phyloP scores from a whole-genome alignment of 331 rosid genomes.

The Stylosanthes scabra region DNA sequence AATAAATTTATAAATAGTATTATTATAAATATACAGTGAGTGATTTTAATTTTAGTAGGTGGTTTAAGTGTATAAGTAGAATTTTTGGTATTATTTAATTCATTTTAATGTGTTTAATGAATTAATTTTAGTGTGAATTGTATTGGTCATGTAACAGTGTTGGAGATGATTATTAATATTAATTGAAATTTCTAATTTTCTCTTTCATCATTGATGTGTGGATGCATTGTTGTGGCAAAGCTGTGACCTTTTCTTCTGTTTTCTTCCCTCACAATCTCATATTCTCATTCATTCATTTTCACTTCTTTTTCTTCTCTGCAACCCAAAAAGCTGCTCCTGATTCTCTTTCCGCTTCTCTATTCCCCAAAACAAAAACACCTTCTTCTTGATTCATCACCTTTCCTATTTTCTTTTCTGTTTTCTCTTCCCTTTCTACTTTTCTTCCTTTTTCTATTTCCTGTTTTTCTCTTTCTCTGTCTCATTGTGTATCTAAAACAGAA shows the following conservation, averaged over 20 bases:
- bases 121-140: too few species aligned
- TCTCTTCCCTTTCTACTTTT: not conserved
- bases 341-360: slow-evolving; percentile 28
- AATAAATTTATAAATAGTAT: too few species aligned
- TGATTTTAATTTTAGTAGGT: too few species aligned
- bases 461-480: slow-evolving; percentile 26
- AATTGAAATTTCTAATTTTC: not conserved
- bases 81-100: too few species aligned
- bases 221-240: slow-evolving; percentile 58
- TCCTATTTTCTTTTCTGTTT: not conserved
- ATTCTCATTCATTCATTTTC: slow-evolving; percentile 47
- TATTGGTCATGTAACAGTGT: too few species aligned
- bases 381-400: slow-evolving; percentile 16
- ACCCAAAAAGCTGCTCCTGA: slow-evolving; percentile 34
- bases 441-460: not conserved
- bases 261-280: slow-evolving; percentile 49
- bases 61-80: too few species aligned
- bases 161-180: too few species aligned
- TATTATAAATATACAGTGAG: too few species aligned
- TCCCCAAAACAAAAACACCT: slow-evolving; percentile 15
- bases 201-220: slow-evolving; percentile 50
- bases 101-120: too few species aligned
- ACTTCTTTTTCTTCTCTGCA: slow-evolving; percentile 40
- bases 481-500: slow-evolving; percentile 42
- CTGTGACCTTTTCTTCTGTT: slow-evolving; percentile 46